Percentiles rank a stretch among this genome's conserved stretches.
Evolutionary conservation across 2,329 filamentous ascomycete species (phyloP).

Genomic region (Sclerotinia trifoliorum): DNA sequence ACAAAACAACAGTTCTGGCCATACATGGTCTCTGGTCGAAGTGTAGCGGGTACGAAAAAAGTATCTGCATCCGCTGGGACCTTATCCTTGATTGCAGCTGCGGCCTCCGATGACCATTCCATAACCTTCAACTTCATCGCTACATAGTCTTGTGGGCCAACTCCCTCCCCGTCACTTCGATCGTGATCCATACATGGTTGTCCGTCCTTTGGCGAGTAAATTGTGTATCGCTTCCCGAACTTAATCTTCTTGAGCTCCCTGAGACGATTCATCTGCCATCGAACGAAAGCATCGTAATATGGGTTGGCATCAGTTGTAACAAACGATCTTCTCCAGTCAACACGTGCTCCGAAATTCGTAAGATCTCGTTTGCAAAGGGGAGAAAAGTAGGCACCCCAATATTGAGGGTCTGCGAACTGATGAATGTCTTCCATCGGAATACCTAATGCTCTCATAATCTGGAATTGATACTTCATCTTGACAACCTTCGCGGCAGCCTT

Average conservation of each 20-base stretch:
- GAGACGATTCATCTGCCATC: slow-evolving; percentile 95
- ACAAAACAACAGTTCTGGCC: slow-evolving; percentile 97
- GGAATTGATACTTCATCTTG: slow-evolving; percentile 93
- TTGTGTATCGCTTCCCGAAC: slow-evolving; percentile 88
- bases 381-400: slow-evolving; percentile 93
- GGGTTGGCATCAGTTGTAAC: slow-evolving; percentile 96
- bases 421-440: slow-evolving; percentile 88
- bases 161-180: slow-evolving; percentile 74
- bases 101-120: slow-evolving; percentile 79
- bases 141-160: slow-evolving; percentile 87
- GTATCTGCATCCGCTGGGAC: slow-evolving; percentile 76
- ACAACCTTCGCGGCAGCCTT: slow-evolving; percentile 88
- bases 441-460: slow-evolving; percentile 90
- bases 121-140: slow-evolving; percentile 87
- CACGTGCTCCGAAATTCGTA: slow-evolving; percentile 77
- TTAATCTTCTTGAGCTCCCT: slow-evolving; percentile 90
- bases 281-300: slow-evolving; percentile 92
- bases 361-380: slow-evolving; percentile 77
- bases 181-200: slow-evolving; percentile 90
- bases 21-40: slow-evolving; percentile 98
- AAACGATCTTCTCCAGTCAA: slow-evolving; percentile 91
- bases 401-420: slow-evolving; percentile 82
- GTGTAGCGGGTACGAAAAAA: slow-evolving; percentile 87
- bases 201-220: slow-evolving; percentile 87
- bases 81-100: slow-evolving; percentile 70